These are phyloP conservation scores for Chalaropsis ovoidea DNA, from an alignment of 2,329 filamentous ascomycete genomes.

Conservation along the genomic window DNA sequence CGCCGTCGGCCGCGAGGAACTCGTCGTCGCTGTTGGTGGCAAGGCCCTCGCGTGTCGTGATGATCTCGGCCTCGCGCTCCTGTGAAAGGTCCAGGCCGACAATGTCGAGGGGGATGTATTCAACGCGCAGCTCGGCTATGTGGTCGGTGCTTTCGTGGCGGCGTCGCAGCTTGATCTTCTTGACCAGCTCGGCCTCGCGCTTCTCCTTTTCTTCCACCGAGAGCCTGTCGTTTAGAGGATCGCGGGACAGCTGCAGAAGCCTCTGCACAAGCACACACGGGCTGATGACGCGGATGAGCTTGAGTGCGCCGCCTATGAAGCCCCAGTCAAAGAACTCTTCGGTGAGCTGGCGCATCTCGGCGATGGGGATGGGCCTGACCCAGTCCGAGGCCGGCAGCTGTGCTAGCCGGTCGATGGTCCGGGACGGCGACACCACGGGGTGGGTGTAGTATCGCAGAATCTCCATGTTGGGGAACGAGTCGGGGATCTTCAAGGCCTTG, in stretches of 20 bases:
- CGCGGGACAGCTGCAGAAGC: constrained; percentile 33
- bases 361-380: constrained; percentile 54
- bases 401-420: constrained; percentile 47
- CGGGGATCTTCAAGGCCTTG: constrained; percentile 62
- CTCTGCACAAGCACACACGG: constrained; percentile 61
- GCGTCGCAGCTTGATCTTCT: constrained; percentile 56
- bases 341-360: constrained; percentile 61
- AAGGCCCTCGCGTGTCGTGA: constrained; percentile 45
- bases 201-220: constrained; percentile 31
- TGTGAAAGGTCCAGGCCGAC: constrained; percentile 65
- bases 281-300: constrained; percentile 71
- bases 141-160: constrained; percentile 65
- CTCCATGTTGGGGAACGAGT: constrained; percentile 67
- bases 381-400: constrained; percentile 43
- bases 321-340: constrained; percentile 80
- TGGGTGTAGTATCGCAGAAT: constrained; percentile 80
- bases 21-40: constrained; percentile 60
- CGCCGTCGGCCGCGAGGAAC: constrained; percentile 35
- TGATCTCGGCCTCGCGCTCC: constrained; percentile 49
- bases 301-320: constrained; percentile 65
- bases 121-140: constrained; percentile 65
- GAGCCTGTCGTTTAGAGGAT: constrained; percentile 26
- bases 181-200: constrained; percentile 47
- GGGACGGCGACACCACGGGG: constrained; percentile 62
- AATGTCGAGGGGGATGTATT: constrained; percentile 64